Evolutionary conservation across 2,329 filamentous ascomycete species (phyloP).

Genomic region (Thelonectria blattea): DNA sequence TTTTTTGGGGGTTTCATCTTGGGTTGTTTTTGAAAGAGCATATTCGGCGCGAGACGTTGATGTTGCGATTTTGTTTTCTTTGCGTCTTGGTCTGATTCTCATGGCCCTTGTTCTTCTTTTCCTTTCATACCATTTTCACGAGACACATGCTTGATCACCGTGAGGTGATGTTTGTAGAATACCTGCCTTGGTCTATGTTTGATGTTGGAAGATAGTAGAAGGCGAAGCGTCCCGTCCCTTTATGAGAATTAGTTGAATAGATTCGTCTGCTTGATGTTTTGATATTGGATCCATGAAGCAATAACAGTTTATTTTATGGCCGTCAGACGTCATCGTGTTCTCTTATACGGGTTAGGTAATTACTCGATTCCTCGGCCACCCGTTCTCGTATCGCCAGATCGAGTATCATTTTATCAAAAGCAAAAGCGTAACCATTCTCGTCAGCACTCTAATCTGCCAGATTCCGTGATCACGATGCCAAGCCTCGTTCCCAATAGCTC

Average conservation of each 20-base stretch:
- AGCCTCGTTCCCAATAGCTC: neutral
- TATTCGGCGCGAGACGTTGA: constrained; percentile 21
- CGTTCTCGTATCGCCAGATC: neutral
- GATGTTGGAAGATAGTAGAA: neutral
- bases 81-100: constrained; percentile 18
- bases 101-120: neutral
- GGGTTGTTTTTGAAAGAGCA: constrained; percentile 22
- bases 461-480: neutral
- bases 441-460: neutral
- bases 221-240: too few species aligned
- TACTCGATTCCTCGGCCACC: neutral
- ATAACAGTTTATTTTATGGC: too few species aligned
- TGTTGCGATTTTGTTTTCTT: constrained; percentile 21
- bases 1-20: constrained; percentile 5
- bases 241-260: too few species aligned
- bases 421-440: neutral
- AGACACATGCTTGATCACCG: constrained; percentile 12
- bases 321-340: too few species aligned
- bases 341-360: too few species aligned
- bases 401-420: neutral
- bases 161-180: neutral
- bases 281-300: too few species aligned
- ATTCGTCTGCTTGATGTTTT: too few species aligned
- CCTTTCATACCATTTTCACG: constrained; percentile 20
- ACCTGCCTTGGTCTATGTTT: neutral